Evolutionary conservation across 2,329 filamentous ascomycete genomes (phyloP).

Genomic region (Parascedosporium putredinis): DNA sequence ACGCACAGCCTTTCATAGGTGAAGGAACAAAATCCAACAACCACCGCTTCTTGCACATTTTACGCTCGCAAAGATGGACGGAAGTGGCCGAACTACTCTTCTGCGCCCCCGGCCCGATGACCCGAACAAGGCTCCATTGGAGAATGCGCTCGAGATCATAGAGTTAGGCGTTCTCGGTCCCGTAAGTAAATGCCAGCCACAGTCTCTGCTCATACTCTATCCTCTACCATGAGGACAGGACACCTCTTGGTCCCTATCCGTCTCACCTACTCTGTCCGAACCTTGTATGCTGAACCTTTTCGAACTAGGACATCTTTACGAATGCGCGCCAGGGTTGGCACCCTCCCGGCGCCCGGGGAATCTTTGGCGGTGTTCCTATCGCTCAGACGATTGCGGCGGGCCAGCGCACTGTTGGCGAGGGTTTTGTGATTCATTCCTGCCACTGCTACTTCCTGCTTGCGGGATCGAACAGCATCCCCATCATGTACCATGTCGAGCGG

Average conservation of each 20-base stretch:
- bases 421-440: conserved; percentile 88
- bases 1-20: not conserved
- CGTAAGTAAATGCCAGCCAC: too few relatives aligned
- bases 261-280: not conserved
- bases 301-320: conserved; percentile 74
- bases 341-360: conserved; percentile 79
- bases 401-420: conserved; percentile 69
- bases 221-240: too few relatives aligned
- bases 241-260: too few relatives aligned
- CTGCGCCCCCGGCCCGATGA: conserved; percentile 65
- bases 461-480: conserved; percentile 72
- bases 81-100: conserved; percentile 25
- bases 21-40: too few relatives aligned
- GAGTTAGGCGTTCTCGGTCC: conserved; percentile 66
- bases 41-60: too few relatives aligned
- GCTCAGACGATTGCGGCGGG: conserved; percentile 84
- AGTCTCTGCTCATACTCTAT: too few relatives aligned
- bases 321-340: conserved; percentile 90
- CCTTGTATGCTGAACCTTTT: not conserved
- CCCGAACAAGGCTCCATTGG: conserved; percentile 65
- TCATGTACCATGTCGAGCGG: conserved; percentile 90
- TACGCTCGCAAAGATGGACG: not conserved
- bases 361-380: conserved; percentile 89
- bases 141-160: conserved; percentile 81
- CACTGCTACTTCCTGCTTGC: conserved; percentile 98